Evolutionary conservation across 345 rosid genomes (phyloP), one percentile per base, ranked within the genome.

Genomic region (Eutrema heterophyllum): DNA sequence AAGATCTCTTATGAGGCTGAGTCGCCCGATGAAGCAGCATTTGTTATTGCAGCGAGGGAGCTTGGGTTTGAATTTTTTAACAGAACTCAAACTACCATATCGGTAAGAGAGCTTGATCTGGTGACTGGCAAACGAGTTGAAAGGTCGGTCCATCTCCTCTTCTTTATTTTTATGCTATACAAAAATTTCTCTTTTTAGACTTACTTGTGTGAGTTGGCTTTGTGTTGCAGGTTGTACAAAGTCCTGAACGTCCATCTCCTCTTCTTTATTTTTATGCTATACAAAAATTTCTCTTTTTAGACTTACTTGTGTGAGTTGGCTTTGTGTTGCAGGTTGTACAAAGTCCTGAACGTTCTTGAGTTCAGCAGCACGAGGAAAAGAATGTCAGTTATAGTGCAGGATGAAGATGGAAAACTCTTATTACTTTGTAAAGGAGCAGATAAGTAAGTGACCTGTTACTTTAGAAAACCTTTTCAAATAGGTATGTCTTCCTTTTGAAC

Each of bases 11-110:
- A 93, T n/a, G 97, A 93, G 68, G 98, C 97, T 71, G 97, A 93
- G 77, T 93, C 96, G 5, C 97, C 97, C 0, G 98, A 93, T 85
- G 98, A 93, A 83, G 88, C 94, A 54, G 94, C 98, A 10, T 91
- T 93, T 77, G 98, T 93, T 73, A 86, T 89, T 81, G 98, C 97
- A n/a, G 98, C 98, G 27, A 85, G 94, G 79, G 92, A 89, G 83
- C 56, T 89, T 59, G 98, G 98, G 63, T 93, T 89, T 62, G 96
- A 91, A 73, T 89, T 93, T 81, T 85, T 76, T 76, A 77, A 81
- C 67, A 85, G 98, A 82, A 84, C 94, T 21, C 98, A 91, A 79
- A 86, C 88, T 66, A 82, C 79, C 58, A 82, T 93, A 52, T 74
- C 88, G 0, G 54, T 89, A 55, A 70, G 50, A 38, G 97, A 93